phyloP scores from a whole-genome alignment of 2,329 filamentous ascomycete species.

The Stachybotrys echinatus region DNA sequence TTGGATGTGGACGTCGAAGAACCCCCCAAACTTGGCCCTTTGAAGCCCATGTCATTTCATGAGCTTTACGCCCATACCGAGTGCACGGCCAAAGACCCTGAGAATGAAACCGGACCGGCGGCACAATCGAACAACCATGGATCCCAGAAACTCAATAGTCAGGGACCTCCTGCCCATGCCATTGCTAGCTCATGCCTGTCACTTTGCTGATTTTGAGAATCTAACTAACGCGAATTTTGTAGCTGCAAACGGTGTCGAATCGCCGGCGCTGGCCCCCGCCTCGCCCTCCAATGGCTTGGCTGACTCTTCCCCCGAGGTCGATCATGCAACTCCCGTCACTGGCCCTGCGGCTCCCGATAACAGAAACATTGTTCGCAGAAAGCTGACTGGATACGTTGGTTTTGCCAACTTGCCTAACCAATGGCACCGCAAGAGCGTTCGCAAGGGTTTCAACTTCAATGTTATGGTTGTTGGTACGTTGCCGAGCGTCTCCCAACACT shows the following conservation, averaged over 20 bases:
- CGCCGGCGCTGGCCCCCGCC: constrained; percentile 36
- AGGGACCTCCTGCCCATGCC: constrained; percentile 21
- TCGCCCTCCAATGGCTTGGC: constrained; percentile 34
- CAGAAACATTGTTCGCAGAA: constrained; percentile 95
- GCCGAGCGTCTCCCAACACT: background rate
- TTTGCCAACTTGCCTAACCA: constrained; percentile 99
- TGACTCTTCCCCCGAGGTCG: constrained; percentile 19
- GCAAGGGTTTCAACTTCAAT: constrained; percentile 99
- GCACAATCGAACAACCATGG: constrained; percentile 1
- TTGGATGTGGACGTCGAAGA: constrained; percentile 39
- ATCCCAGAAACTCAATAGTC: constrained; percentile 21
- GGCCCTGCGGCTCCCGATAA: constrained; percentile 48
- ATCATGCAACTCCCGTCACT: constrained; percentile 28
- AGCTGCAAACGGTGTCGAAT: constrained; percentile 43
- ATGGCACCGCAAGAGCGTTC: constrained; percentile 99
- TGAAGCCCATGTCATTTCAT: constrained; percentile 39
- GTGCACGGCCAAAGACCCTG: background rate
- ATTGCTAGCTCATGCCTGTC: constrained; percentile 9
- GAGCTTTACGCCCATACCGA: constrained; percentile 34
- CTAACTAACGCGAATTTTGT: constrained; percentile 28
- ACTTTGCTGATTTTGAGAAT: background rate
- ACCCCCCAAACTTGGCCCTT: constrained; percentile 37
- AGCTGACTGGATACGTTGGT: constrained; percentile 96
- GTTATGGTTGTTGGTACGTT: constrained; percentile 98
- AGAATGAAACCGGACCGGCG: background rate